Evolutionary conservation across 441 rosid species (phyloP).

Genomic region (Euphorbia corollata): DNA sequence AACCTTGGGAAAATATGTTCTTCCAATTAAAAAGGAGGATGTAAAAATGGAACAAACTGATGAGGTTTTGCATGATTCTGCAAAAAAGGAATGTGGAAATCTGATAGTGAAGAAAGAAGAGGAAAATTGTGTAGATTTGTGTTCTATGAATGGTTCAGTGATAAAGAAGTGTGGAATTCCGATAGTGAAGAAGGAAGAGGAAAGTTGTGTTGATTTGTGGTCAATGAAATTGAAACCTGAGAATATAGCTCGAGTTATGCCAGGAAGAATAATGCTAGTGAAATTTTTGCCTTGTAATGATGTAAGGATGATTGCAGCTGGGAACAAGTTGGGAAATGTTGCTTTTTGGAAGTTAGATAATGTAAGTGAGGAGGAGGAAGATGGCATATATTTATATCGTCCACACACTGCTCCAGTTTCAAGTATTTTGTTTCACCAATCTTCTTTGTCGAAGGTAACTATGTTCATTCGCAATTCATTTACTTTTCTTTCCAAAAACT

Average conservation of each 20-base stretch:
- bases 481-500: not conserved
- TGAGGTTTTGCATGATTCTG: too few relatives aligned
- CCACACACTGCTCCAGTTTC: conserved; percentile 55
- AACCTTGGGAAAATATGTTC: conserved; percentile 9
- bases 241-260: conserved; percentile 57
- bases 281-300: conserved; percentile 50
- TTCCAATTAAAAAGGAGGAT: conserved; percentile 21
- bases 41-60: too few relatives aligned
- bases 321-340: conserved; percentile 56
- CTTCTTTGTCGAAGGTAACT: conserved; percentile 58
- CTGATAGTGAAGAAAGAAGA: too few relatives aligned
- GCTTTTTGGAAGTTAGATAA: conserved; percentile 67
- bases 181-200: conserved; percentile 28
- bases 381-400: conserved; percentile 48
- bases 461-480: not conserved
- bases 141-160: conserved; percentile 11
- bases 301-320: conserved; percentile 57
- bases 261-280: conserved; percentile 47
- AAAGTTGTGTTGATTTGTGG: conserved; percentile 31
- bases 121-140: not conserved
- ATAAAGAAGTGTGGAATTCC: conserved; percentile 20
- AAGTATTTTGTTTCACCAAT: conserved; percentile 50
- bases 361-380: conserved; percentile 25
- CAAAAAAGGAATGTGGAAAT: too few relatives aligned
- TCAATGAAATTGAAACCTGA: conserved; percentile 43